Evolutionary conservation across 495 filamentous ascomycete species (phyloP), one percentile per base, ranked within the genome.

Genomic region (Penicilliopsis zonata): DNA sequence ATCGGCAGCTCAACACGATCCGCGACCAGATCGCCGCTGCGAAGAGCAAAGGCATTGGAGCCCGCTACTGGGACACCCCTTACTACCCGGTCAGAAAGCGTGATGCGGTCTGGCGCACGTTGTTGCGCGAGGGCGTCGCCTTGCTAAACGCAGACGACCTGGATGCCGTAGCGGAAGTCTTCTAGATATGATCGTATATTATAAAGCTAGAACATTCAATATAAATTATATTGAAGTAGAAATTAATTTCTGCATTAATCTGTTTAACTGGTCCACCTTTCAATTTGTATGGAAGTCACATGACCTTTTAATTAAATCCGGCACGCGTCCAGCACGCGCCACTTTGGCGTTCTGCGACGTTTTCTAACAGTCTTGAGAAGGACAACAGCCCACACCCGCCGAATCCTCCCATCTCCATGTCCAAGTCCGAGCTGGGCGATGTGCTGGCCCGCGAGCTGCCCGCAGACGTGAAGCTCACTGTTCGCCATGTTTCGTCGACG

Each of bases 401-500:
- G n/a, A n/a, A n/a, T n/a, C n/a, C n/a, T n/a, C n/a, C n/a, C n/a
- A n/a, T n/a, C n/a, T n/a, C n/a, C n/a, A 55, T 55, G 47, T 49
- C 46, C 31, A 48, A 49, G 25, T 42, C 50, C 30, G 57, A 59
- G 52, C 50, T 66, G 46, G 55, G 49, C 40, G 56, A 59, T 44
- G 50, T 66, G 38, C 49, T 98, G 39, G 75, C 82, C 33, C 64
- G 72, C 31, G 69, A 67, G 18, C 72, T 96, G 16, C 85, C 88
- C 17, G 66, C 73, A 32, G 74, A 65, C 41, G 65, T 69, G 50
- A 67, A 68, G 38, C 74, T 94, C 47, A 78, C 65, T 26, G 65
- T 92, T 44, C 75, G 92, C 55, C 88, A 96, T 62, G 57, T 94
- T 40, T 94, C 86, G 13, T 92, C 87, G 3, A 80, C 82, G 1